These are phyloP conservation scores for Gracilariopsis chorda DNA, from an alignment of 23 red algal species.

Conservation along the genomic window DNA sequence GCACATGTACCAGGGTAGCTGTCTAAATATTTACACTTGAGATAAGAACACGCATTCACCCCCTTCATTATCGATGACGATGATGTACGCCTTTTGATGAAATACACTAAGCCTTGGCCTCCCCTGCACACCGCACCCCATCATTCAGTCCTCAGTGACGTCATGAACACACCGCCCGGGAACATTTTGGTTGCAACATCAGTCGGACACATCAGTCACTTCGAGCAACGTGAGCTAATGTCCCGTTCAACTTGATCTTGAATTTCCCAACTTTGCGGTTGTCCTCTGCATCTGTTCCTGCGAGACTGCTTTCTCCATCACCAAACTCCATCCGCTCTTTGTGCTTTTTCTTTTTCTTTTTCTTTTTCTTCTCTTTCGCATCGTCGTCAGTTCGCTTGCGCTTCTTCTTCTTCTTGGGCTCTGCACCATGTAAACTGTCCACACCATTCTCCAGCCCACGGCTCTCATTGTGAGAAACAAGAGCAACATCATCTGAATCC, in stretches of 20 bases:
- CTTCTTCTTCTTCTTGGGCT: constrained; percentile 37
- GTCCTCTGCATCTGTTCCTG: constrained; percentile 18
- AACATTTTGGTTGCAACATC: too few relatives aligned
- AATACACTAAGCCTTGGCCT: too few relatives aligned
- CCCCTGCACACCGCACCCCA: too few relatives aligned
- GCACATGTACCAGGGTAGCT: too few relatives aligned
- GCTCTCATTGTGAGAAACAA: not conserved
- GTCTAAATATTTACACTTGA: too few relatives aligned
- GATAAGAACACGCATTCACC: too few relatives aligned
- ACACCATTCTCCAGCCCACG: constrained; percentile 2
- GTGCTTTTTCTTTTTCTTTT: constrained; percentile 65
- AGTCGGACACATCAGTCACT: too few relatives aligned
- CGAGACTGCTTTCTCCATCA: constrained; percentile 7
- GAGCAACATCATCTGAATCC: constrained; percentile 1
- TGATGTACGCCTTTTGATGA: too few relatives aligned
- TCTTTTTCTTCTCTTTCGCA: not conserved
- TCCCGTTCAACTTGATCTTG: not conserved
- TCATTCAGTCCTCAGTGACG: too few relatives aligned
- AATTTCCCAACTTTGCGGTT: constrained; percentile 9
- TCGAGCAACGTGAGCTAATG: constrained; percentile 4
- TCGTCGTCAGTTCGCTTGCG: not conserved
- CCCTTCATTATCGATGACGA: too few relatives aligned
- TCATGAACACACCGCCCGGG: too few relatives aligned
- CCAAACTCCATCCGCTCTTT: constrained; percentile 31
- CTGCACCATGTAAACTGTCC: not conserved